Evolutionary conservation across 2,329 filamentous ascomycete genomes (phyloP), one percentile per base, ranked within the genome.

Genomic region (Fusarium virguliforme): DNA sequence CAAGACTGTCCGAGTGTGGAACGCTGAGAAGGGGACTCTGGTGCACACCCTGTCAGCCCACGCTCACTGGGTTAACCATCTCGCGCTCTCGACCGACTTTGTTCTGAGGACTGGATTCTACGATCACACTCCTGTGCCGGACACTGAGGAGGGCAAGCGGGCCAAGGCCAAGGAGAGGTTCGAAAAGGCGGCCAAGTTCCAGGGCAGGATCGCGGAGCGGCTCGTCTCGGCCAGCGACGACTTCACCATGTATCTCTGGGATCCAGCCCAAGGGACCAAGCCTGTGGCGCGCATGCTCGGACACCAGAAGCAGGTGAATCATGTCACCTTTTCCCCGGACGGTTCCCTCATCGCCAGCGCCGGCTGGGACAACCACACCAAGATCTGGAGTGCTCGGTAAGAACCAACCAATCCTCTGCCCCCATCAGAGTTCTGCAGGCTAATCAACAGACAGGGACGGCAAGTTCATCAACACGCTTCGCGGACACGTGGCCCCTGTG

Each of bases 171-270:
- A 90, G 79, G 88, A 92, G 74, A 89, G 94, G 28, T 98, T 97
- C 77, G 91, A 96, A 75, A 94, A 94, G 78, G 94, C 94, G 2
- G 94, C 94, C 6, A 92, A 87, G 3, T 86, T 94, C 30, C 89
- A 91, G 70, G 92, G 92, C 28, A 89, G 91, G 76, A 86, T 97
- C 24, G 90, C 92, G 1, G 96, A 99, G 83, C 89, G 93, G 30
- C 83, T 98, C 4, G 93, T 97, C 3, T 97, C 94, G 8, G 96
- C 95, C 3, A 95, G 92, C 72, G 96, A 98, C 78, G 96, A 99
- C 80, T 97, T 95, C 80, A 97, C 95, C 6, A 95, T 99, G 88
- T 97, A 94, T 79, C 87, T 99, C 8, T 99, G 95, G 95, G 93
- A 97, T 66, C 95, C 95, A 0, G 86, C 90, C 9, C 81, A 87